Conservation (phyloP, 1,284 basidiomycete genomes). For the Phaffia rhodozyma region DNA sequence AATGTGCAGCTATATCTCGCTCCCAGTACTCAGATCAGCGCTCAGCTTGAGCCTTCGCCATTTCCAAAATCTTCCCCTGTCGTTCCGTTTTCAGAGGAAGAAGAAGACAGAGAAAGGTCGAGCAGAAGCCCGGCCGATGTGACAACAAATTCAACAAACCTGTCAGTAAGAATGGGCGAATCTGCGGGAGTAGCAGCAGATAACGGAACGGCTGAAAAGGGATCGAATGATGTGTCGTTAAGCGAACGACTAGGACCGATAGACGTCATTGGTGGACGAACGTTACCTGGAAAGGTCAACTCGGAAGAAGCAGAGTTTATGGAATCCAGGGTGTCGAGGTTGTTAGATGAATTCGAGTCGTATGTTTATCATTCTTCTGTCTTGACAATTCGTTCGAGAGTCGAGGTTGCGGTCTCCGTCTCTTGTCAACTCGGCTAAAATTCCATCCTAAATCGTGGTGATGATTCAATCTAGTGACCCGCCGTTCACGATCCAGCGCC, state of each 20-base stretch:
- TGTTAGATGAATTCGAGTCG: conserved; percentile 67
- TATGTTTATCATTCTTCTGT: conserved; percentile 33
- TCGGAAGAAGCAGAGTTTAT: conserved; percentile 51
- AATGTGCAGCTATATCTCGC: neutral
- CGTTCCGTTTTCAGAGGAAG: neutral
- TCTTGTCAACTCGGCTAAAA: neutral
- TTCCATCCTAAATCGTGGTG: conserved; percentile 12
- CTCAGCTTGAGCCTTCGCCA: too few relatives aligned
- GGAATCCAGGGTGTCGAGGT: conserved; percentile 48
- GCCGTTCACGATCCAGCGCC: conserved; percentile 84
- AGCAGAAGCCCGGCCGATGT: too few relatives aligned
- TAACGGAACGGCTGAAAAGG: too few relatives aligned
- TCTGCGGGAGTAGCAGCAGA: too few relatives aligned
- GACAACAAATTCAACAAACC: too few relatives aligned
- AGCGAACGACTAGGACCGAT: conserved; percentile 29
- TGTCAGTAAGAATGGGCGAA: too few relatives aligned
- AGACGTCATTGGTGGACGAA: conserved; percentile 38
- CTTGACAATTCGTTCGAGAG: too few relatives aligned
- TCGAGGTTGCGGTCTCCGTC: neutral
- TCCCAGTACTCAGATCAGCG: too few relatives aligned
- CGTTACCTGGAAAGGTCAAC: conserved; percentile 42
- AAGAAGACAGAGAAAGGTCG: neutral
- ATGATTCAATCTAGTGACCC: conserved; percentile 41
- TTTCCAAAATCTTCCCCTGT: too few relatives aligned
- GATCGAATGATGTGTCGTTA: too few relatives aligned